A percentile compares a stretch with the other conserved stretches of the same genome.
These are phyloP conservation scores for Arthrobotrys pseudoclavata DNA, from an alignment of 2,329 filamentous ascomycete genomes.

Conservation along the genomic window DNA sequence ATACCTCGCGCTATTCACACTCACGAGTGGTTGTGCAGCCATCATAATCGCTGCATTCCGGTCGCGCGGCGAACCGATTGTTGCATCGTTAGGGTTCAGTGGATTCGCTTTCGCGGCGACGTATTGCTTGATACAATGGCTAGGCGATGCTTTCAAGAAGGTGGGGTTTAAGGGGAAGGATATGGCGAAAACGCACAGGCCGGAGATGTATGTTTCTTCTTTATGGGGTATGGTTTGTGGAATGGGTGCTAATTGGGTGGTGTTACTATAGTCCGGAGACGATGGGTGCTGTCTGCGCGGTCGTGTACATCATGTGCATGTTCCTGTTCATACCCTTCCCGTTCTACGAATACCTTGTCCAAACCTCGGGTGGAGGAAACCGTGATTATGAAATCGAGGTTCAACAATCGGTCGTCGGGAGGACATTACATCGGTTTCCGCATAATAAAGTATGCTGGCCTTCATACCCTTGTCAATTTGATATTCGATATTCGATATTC, in stretches of 20 bases:
- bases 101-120: slow-evolving; percentile 83
- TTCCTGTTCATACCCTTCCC: slow-evolving; percentile 96
- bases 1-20: slow-evolving; percentile 67
- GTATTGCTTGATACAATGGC: slow-evolving; percentile 92
- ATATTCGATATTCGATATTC: neutral
- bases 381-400: slow-evolving; percentile 83
- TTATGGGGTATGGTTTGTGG: neutral
- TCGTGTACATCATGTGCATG: slow-evolving; percentile 89
- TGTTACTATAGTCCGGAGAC: slow-evolving; percentile 78
- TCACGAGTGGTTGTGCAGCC: slow-evolving; percentile 78
- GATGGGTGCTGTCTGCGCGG: slow-evolving; percentile 93
- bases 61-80: slow-evolving; percentile 87
- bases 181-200: slow-evolving; percentile 80
- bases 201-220: slow-evolving; percentile 75
- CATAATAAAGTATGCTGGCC: slow-evolving; percentile 81
- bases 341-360: slow-evolving; percentile 96
- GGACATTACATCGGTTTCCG: slow-evolving; percentile 90
- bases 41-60: slow-evolving; percentile 85
- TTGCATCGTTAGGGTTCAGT: slow-evolving; percentile 89
- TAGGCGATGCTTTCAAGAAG: slow-evolving; percentile 87
- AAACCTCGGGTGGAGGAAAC: slow-evolving; percentile 95
- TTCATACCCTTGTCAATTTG: too few species aligned
- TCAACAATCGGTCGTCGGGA: slow-evolving; percentile 79
- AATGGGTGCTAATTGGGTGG: slow-evolving; percentile 26
- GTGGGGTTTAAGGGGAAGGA: slow-evolving; percentile 92